phyloP scores from a whole-genome alignment of 805 yeast genomes.

The Pichia membranifaciens region DNA sequence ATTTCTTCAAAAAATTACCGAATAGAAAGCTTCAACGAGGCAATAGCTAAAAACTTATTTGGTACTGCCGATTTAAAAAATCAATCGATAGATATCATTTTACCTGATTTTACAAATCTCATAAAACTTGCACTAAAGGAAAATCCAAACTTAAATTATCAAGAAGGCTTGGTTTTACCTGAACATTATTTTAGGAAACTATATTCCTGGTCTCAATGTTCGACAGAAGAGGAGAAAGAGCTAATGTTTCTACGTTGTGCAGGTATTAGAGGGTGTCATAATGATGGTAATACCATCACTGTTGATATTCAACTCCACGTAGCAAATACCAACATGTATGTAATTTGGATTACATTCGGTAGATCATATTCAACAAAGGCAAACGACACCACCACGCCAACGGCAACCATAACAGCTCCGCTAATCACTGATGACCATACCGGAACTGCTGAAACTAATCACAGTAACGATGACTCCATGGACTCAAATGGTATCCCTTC shows the following conservation, averaged over 20 bases:
- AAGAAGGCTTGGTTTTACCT: constrained; percentile 76
- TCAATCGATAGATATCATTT: constrained; percentile 46
- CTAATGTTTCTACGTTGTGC: constrained; percentile 50
- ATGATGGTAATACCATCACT: constrained; percentile 58
- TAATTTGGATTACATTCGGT: constrained; percentile 84
- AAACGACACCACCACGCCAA: not conserved
- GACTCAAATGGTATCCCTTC: constrained; percentile 37
- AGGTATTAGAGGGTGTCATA: constrained; percentile 64
- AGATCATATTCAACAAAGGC: constrained; percentile 30
- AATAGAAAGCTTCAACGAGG: constrained; percentile 69
- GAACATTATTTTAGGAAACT: constrained; percentile 84
- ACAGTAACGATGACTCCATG: constrained; percentile 3
- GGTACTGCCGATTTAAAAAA: constrained; percentile 53
- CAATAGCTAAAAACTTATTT: constrained; percentile 71
- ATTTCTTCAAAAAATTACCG: constrained; percentile 46
- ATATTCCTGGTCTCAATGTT: constrained; percentile 36
- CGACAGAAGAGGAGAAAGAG: constrained; percentile 38
- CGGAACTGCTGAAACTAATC: not conserved
- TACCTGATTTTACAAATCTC: constrained; percentile 56
- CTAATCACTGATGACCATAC: too few species aligned
- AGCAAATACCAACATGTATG: constrained; percentile 48
- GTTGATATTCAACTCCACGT: constrained; percentile 82
- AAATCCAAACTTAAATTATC: constrained; percentile 33
- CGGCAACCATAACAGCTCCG: not conserved
- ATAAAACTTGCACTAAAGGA: constrained; percentile 37